Evolutionary conservation across 441 rosid species (phyloP), one percentile per base, ranked within the genome.

Genomic region (Adansonia rubrostipa): DNA sequence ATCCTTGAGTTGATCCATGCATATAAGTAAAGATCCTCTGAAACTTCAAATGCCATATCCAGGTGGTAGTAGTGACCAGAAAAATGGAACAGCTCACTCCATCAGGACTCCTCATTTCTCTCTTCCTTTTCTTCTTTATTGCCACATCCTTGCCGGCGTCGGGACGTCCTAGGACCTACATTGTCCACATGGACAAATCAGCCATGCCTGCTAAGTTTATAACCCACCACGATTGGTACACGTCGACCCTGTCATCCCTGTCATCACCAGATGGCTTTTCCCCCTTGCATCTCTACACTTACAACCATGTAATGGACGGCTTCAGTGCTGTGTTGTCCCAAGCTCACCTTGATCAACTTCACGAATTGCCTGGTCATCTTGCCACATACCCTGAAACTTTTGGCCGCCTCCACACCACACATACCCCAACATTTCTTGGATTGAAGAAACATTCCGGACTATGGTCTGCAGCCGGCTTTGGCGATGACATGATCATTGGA

Each of bases 231-330:
- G 86, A 85, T 24, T 88, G 91, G 90, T 85, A 86, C 87, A 71
- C 7, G 20, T 89, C 88, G 11, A 80, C 79, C 2, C 74, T 89
- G 28, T 85, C 86, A 0, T 82, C 85, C 51, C 74, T 88, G 63
- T 80, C 82, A 28, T 82, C 87, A 0, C 40, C 81, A 0, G 82
- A 84, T 5, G 87, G 76, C 68, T 22, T 17, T 24, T 17, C 78
- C 1, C 84, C 86, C 1, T 61, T 74, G 80, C 92, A 86, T 78
- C 87, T 89, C 40, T 87, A 89, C 84, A 74, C 91, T 17, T 87
- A 82, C 85, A 83, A 62, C 9, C 91, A 84, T 64, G 89, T 83
- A 45, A 60, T 89, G 60, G 80, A 85, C 17, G 92, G 89, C 11
- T 87, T 90, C 44, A 82, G 86, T n/a, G 92, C 87, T 0, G 84